phyloP scores from a whole-genome alignment of 139 green algal species.

The Monoraphidium neglectum region DNA sequence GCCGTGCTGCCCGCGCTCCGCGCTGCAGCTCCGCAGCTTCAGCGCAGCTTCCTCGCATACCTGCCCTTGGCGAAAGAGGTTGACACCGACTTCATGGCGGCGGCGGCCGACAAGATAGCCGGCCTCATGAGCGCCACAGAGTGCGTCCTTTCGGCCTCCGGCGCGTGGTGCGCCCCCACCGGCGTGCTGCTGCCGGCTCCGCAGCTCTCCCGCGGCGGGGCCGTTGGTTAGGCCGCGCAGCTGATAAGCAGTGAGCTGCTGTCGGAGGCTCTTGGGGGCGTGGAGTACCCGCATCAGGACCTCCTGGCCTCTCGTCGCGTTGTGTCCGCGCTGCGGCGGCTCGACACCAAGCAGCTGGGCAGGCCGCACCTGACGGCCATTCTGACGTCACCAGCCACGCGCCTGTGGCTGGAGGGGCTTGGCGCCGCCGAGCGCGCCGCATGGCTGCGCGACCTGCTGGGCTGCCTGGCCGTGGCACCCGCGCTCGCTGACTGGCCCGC shows the following conservation, averaged over 20 bases:
- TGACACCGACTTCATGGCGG: neutral
- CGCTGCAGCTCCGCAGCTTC: neutral
- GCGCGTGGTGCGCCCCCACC: neutral
- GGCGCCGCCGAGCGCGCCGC: no score
- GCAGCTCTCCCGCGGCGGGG: neutral
- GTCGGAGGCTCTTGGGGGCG: neutral
- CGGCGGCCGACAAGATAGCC: slow-evolving; percentile 1
- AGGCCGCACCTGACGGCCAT: no score
- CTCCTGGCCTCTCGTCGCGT: no score
- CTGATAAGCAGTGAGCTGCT: slow-evolving; percentile 17
- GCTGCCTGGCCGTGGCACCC: no score
- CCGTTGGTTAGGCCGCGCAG: neutral
- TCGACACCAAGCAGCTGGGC: no score
- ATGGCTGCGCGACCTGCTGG: no score
- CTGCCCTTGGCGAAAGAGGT: slow-evolving; percentile 11
- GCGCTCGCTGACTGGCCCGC: no score
- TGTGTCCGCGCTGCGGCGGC: no score
- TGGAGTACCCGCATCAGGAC: slow-evolving; percentile 1
- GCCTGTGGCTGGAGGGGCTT: no score
- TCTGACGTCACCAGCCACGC: no score
- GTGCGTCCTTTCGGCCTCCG: slow-evolving; percentile 16
- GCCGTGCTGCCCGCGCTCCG: neutral
- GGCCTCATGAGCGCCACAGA: neutral
- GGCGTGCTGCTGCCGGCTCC: neutral
- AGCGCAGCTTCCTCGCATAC: slow-evolving; percentile 18